These are phyloP conservation scores for Mariannaea sp. DNA, from an alignment of 2,329 filamentous ascomycete genomes.

Conservation along the genomic window DNA sequence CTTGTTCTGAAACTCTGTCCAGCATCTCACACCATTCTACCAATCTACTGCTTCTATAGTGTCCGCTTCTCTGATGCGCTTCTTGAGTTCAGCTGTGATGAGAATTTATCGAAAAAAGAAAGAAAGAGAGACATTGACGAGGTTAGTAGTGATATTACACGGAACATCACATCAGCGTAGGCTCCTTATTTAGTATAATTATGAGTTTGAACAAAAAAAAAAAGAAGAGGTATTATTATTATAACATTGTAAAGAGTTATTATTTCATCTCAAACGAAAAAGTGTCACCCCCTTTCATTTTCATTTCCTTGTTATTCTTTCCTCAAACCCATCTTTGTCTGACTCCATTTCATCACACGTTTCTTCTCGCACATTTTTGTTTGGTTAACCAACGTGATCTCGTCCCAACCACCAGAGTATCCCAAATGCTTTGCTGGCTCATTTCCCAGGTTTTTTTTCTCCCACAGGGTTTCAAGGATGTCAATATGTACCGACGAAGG, in stretches of 20 bases:
- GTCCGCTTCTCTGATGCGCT: no score
- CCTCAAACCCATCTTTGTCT: neutral
- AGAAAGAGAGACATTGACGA: no score
- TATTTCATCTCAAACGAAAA: neutral
- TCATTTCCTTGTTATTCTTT: no score
- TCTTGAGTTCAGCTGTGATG: no score
- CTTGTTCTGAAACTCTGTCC: conserved; percentile 20
- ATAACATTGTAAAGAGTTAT: conserved; percentile 11
- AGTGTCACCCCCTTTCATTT: neutral
- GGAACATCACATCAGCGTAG: no score
- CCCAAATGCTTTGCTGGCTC: neutral
- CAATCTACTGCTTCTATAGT: neutral
- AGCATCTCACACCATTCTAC: no score
- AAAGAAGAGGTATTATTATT: no score
- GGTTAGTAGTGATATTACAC: no score
- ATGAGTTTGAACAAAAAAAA: no score
- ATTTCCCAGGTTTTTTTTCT: no score
- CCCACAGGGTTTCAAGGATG: neutral
- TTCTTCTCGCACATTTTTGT: neutral
- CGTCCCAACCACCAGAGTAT: neutral
- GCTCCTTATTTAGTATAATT: neutral
- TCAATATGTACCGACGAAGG: conserved; percentile 11
- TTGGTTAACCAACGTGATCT: neutral
- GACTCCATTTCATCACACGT: neutral
- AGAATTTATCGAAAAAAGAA: no score